Evolutionary conservation across 192 early-diverging fungal genomes (phyloP).

Genomic region (Lunasporangiospora selenospora): DNA sequence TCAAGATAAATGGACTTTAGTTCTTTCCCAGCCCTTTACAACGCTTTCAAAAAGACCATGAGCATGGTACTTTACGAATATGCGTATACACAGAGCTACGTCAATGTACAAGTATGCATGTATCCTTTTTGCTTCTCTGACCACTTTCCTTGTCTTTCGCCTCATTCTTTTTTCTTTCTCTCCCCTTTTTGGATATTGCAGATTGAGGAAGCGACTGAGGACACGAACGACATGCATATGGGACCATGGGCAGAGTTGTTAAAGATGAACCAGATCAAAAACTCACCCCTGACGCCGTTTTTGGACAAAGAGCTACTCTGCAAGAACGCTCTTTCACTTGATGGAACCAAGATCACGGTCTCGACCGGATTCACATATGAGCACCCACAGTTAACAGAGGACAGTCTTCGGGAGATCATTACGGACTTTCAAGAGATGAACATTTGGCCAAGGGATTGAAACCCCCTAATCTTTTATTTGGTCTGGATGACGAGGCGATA

Average conservation of each 20-base stretch:
- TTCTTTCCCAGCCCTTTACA: too few species aligned
- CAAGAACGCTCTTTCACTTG: slow-evolving; percentile 80
- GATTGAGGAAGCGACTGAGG: slow-evolving; percentile 83
- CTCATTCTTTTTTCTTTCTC: too few species aligned
- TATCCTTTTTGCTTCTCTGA: too few species aligned
- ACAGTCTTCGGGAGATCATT: slow-evolving; percentile 74
- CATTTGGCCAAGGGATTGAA: slow-evolving; percentile 74
- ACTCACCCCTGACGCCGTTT: slow-evolving; percentile 92
- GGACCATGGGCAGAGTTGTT: slow-evolving; percentile 91
- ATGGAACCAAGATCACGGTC: slow-evolving; percentile 79
- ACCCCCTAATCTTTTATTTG: too few species aligned
- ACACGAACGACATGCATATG: slow-evolving; percentile 93
- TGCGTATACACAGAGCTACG: too few species aligned
- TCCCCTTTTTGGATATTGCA: slow-evolving; percentile 57
- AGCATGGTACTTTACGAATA: too few species aligned
- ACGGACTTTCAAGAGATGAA: slow-evolving; percentile 78
- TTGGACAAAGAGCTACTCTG: slow-evolving; percentile 92
- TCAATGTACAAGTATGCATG: too few species aligned
- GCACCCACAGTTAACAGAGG: slow-evolving; percentile 68
- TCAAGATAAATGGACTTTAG: too few species aligned
- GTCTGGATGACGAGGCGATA: too few species aligned
- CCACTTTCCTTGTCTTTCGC: too few species aligned
- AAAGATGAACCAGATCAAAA: slow-evolving; percentile 66
- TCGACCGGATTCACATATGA: slow-evolving; percentile 75
- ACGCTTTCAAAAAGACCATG: too few species aligned